Conservation (phyloP, 352 stramenopile species). For the Phytophthora chlamydospora region DNA sequence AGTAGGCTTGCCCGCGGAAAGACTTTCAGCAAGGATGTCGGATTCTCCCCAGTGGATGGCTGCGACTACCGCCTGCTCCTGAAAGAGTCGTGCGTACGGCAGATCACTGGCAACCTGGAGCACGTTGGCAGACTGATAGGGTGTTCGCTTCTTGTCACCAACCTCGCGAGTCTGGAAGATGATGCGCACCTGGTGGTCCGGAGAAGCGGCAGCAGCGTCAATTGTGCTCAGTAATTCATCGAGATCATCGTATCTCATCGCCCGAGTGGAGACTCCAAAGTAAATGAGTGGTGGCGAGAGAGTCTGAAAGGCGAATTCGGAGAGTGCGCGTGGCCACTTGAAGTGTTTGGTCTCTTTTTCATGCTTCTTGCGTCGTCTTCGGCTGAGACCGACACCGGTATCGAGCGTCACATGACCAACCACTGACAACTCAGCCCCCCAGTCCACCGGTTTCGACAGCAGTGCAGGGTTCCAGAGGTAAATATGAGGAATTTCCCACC, state of each 20-base stretch:
- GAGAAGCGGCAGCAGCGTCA: slow-evolving; percentile 28
- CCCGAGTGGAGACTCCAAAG: slow-evolving; percentile 45
- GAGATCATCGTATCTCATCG: slow-evolving; percentile 34
- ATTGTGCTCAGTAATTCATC: slow-evolving; percentile 45
- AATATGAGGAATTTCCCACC: slow-evolving; percentile 48
- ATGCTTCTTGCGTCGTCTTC: slow-evolving; percentile 14
- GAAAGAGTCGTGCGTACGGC: slow-evolving; percentile 84
- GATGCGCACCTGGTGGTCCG: slow-evolving; percentile 37
- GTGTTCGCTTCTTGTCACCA: slow-evolving; percentile 9
- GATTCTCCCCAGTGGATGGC: slow-evolving; percentile 76
- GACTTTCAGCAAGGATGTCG: slow-evolving; percentile 78
- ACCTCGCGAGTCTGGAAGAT: slow-evolving; percentile 59
- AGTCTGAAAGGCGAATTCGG: slow-evolving; percentile 27
- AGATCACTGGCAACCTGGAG: slow-evolving; percentile 37
- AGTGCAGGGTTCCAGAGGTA: slow-evolving; percentile 48
- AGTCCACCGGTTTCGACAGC: slow-evolving; percentile 46
- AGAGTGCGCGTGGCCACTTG: slow-evolving; percentile 15
- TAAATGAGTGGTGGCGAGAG: slow-evolving; percentile 39
- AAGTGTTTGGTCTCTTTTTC: slow-evolving; percentile 31
- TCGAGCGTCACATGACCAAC: slow-evolving; percentile 39
- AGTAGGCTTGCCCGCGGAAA: slow-evolving; percentile 80
- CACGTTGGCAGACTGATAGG: slow-evolving; percentile 28
- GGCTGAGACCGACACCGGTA: slow-evolving; percentile 21
- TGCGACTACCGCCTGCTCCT: slow-evolving; percentile 60
- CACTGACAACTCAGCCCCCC: slow-evolving; percentile 43